phyloP scores from a whole-genome alignment of 768 basidiomycete genomes.

The Termitomyces sp. region DNA sequence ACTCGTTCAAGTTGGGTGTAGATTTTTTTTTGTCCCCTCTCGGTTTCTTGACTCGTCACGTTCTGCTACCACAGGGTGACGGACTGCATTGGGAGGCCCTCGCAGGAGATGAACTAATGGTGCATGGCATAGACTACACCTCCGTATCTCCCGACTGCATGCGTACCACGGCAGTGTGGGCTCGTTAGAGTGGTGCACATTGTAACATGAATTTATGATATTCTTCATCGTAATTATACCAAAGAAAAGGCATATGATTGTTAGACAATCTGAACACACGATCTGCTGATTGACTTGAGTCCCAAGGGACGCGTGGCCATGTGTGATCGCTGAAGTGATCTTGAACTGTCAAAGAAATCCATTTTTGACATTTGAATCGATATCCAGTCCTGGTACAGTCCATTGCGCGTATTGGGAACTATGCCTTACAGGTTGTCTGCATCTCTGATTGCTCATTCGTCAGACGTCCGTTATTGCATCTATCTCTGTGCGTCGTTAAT shows the following conservation, averaged over 20 bases:
- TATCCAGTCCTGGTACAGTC: constrained; percentile 3
- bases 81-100: constrained; percentile 49
- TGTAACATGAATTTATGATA: constrained; percentile 7
- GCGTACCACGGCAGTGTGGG: constrained; percentile 54
- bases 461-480: constrained; percentile 53
- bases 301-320: constrained; percentile 7
- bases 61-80: constrained; percentile 33
- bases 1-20: neutral
- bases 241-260: neutral
- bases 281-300: neutral
- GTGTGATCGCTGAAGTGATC: neutral
- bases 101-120: constrained; percentile 91
- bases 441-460: constrained; percentile 60
- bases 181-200: constrained; percentile 88
- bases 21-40: constrained; percentile 34
- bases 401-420: constrained; percentile 1
- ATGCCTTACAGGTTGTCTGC: constrained; percentile 82
- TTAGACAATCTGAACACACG: neutral
- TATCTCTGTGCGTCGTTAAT: constrained; percentile 8
- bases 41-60: constrained; percentile 33
- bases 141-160: constrained; percentile 78
- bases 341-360: neutral
- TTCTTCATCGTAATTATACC: neutral
- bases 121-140: constrained; percentile 84
- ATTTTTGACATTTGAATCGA: constrained; percentile 27